Evolutionary conservation across 2,329 filamentous ascomycete species (phyloP).

Genomic region (Ophiostoma sp.): DNA sequence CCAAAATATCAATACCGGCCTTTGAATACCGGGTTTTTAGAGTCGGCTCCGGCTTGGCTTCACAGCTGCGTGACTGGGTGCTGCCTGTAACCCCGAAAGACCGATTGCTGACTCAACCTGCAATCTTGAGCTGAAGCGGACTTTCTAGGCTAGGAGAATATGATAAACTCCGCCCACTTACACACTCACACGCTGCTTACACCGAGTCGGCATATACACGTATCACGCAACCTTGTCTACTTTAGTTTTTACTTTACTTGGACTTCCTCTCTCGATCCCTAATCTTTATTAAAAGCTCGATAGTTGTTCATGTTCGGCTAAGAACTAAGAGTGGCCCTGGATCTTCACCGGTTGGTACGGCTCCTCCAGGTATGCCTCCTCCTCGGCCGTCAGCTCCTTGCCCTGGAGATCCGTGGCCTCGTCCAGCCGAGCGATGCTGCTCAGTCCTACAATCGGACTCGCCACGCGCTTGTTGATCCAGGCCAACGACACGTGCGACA

Average conservation of each 20-base stretch:
- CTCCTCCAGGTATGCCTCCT: slow-evolving; percentile 58
- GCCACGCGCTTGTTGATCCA: slow-evolving; percentile 54
- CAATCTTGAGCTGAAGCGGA: background rate
- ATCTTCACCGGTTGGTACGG: slow-evolving; percentile 52
- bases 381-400: slow-evolving; percentile 51
- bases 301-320: background rate
- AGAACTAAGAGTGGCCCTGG: slow-evolving; percentile 32
- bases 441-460: slow-evolving; percentile 59
- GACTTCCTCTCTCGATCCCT: background rate
- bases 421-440: slow-evolving; percentile 54
- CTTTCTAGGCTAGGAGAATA: background rate
- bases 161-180: background rate
- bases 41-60: background rate
- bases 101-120: background rate
- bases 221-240: background rate
- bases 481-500: slow-evolving; percentile 53
- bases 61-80: background rate
- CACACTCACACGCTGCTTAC: background rate
- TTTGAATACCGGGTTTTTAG: background rate
- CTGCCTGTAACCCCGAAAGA: background rate
- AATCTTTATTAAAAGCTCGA: too few relatives aligned
- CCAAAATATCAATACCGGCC: background rate
- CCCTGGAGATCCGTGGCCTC: slow-evolving; percentile 49
- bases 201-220: background rate
- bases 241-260: too few relatives aligned